These are phyloP conservation scores for Plectranthus barbatus DNA, from an alignment of 257 asterid genomes.

Conservation along the genomic window DNA sequence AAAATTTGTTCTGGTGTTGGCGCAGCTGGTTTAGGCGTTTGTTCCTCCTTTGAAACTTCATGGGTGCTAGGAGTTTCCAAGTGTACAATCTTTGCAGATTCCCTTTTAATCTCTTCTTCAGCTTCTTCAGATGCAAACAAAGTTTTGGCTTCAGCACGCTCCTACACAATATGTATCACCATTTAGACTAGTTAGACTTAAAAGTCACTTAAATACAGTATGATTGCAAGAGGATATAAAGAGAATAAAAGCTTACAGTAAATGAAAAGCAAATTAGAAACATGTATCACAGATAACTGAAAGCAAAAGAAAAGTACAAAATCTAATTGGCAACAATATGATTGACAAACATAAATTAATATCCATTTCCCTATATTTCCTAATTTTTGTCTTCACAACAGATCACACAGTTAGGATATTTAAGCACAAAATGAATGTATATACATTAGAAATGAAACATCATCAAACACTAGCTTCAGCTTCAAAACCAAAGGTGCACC, in stretches of 20 bases:
- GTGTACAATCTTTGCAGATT: constrained; percentile 71
- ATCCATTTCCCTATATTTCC: neutral
- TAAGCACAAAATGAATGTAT: neutral
- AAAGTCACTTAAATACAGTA: neutral
- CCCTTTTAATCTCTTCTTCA: constrained; percentile 80
- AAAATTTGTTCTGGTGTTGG: constrained; percentile 95
- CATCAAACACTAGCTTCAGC: neutral
- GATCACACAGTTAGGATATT: neutral
- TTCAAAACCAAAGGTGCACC: neutral
- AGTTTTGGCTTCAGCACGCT: constrained; percentile 77
- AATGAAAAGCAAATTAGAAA: neutral
- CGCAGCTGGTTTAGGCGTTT: constrained; percentile 59
- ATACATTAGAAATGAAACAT: neutral
- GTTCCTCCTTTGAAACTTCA: constrained; percentile 61
- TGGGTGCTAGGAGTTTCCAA: constrained; percentile 50
- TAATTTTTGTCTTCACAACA: neutral
- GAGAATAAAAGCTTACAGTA: neutral
- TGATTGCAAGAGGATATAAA: neutral
- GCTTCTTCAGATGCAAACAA: constrained; percentile 89
- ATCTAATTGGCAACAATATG: constrained; percentile 1
- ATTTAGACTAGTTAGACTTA: neutral
- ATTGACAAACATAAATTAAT: neutral
- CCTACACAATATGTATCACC: constrained; percentile 36
- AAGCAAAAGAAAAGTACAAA: neutral
- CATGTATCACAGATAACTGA: neutral